Conservation (phyloP, 495 filamentous ascomycete species). For the Polyplosphaeria fusca region DNA sequence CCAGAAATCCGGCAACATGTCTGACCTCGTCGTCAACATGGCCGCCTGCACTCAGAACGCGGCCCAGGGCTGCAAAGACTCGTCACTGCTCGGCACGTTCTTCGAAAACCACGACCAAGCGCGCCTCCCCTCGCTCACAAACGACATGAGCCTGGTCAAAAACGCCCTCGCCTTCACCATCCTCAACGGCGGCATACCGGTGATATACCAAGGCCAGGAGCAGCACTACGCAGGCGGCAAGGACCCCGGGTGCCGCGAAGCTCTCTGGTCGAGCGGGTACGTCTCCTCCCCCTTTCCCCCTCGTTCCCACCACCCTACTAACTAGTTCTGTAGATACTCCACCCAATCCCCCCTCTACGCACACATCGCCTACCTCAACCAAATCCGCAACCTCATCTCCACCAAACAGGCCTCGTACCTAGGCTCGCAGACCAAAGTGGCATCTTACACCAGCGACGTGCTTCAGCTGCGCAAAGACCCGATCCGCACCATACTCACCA, state of each 20-base stretch:
- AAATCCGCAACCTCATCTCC: conserved; percentile 7
- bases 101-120: conserved; percentile 73
- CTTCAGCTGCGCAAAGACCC: conserved; percentile 3
- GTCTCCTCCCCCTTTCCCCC: too few relatives aligned
- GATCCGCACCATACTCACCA: conserved; percentile 11
- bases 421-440: background rate
- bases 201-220: conserved; percentile 67
- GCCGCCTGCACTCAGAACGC: conserved; percentile 3
- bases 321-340: conserved; percentile 2
- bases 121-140: conserved; percentile 59
- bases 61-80: conserved; percentile 40
- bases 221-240: conserved; percentile 57
- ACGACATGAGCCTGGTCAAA: conserved; percentile 56
- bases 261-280: conserved; percentile 66
- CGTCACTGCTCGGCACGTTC: conserved; percentile 65
- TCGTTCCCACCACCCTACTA: too few relatives aligned
- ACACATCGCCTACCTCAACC: conserved; percentile 17
- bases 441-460: background rate
- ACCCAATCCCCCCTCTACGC: conserved; percentile 8
- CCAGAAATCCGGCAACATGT: conserved; percentile 40
- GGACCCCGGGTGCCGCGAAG: conserved; percentile 64
- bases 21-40: conserved; percentile 4
- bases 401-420: background rate
- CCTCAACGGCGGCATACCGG: conserved; percentile 62
- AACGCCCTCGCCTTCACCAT: conserved; percentile 69